These are phyloP conservation scores for Diplodia scrobiculata DNA, from an alignment of 2,329 filamentous ascomycete species.

Conservation along the genomic window DNA sequence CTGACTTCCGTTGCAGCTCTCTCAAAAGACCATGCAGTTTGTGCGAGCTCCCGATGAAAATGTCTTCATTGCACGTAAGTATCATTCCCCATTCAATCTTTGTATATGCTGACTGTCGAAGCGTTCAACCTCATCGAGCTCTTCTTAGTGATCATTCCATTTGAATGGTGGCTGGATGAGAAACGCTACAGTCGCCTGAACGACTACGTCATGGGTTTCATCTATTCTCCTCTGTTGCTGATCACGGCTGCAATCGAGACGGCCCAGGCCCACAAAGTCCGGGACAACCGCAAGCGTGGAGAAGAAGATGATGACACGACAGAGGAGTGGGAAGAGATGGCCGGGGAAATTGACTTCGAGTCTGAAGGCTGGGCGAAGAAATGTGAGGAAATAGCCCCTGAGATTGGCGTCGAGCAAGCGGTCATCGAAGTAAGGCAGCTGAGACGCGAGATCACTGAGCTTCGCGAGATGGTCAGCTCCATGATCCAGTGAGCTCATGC, in stretches of 20 bases:
- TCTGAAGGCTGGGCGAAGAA: constrained; percentile 81
- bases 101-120: not conserved
- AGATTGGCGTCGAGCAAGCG: constrained; percentile 76
- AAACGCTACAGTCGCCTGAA: constrained; percentile 76
- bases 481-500: constrained; percentile 21
- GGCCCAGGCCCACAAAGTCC: constrained; percentile 59
- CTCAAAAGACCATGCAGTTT: constrained; percentile 91
- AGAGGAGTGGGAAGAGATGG: constrained; percentile 91
- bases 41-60: constrained; percentile 97
- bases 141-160: constrained; percentile 71
- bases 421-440: constrained; percentile 63
- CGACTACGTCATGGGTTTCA: constrained; percentile 79
- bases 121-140: constrained; percentile 91
- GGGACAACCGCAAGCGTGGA: constrained; percentile 72
- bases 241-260: constrained; percentile 67
- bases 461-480: constrained; percentile 58
- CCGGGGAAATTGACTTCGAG: constrained; percentile 73
- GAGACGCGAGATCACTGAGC: constrained; percentile 49
- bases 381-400: constrained; percentile 73
- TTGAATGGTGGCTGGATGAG: constrained; percentile 94
- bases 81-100: constrained; percentile 40
- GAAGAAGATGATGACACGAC: constrained; percentile 86
- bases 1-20: constrained; percentile 2
- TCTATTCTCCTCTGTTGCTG: constrained; percentile 83
- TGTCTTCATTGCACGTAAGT: constrained; percentile 78